Evolutionary conservation across 2,329 filamentous ascomycete species (phyloP), one percentile per base, ranked within the genome.

Genomic region (Diplodia mutila): DNA sequence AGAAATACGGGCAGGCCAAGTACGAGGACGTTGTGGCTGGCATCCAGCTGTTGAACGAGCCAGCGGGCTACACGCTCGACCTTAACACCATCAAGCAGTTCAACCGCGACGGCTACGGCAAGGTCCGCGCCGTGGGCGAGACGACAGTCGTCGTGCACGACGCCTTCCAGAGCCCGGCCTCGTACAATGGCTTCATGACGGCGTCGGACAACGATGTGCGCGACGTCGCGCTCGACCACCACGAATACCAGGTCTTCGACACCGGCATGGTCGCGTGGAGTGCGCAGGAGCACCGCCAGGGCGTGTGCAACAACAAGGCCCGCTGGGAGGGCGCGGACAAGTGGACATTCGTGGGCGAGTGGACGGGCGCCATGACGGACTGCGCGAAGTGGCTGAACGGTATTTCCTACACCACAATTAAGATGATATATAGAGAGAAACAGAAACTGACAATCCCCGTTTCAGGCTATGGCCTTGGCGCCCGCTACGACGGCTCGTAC

Each of bases 321-420:
- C 73, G 77, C 8, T 87, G 87, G 68, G 75, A 77, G 7, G 80
- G 82, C 37, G 80, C 82, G 5, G 87, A 91, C 75, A 90, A 91
- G 76, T 89, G 86, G 83, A 85, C 86, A n/a, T 80, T 91, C 66
- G 85, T 90, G 5, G 89, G 89, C 51, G 89, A 91, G 75, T 91
- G 89, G 89, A 87, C 85, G 1, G 89, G 84, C 25, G 89, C 88
- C 16, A 85, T 90, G 83, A 91, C 89, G 2, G 86, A 88, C 73
- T 86, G 85, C 71, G 84, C 85, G 12, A 76, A 76, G 37, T 80
- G 79, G 51, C 79, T 85, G 59, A 85, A 85, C 68, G 82, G 78
- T 68, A 77, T 73, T 66, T 69, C 67, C 16, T 14, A 8, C n/a
- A n/a, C n/a, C n/a, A n/a, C n/a, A n/a, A 2, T 14, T 37, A 29